These are phyloP conservation scores for Triticum urartu DNA, from an alignment of 176 grass and related monocot genomes.

Conservation along the genomic window DNA sequence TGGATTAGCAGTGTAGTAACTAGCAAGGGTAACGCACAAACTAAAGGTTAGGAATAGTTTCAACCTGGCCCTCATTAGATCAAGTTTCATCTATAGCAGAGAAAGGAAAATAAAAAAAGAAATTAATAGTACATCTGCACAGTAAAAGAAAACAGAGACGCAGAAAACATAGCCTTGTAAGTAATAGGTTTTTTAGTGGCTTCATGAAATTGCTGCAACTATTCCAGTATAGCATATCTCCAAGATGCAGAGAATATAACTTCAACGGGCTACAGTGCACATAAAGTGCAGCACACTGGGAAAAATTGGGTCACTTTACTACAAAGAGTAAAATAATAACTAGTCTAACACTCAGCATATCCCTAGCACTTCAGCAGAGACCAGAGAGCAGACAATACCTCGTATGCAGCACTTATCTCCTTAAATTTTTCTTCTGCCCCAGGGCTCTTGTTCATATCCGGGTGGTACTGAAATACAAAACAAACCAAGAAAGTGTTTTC, in stretches of 20 bases:
- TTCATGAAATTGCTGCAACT: neutral
- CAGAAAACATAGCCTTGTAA: neutral
- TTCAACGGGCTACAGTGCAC: neutral
- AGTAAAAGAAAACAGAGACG: too few relatives aligned
- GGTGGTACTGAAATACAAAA: conserved; percentile 66
- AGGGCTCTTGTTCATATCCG: conserved; percentile 87
- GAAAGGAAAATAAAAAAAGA: too few relatives aligned
- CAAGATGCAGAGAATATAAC: neutral
- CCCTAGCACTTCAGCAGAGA: neutral
- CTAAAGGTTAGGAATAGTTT: neutral
- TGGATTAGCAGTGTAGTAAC: conserved; percentile 1
- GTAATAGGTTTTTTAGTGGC: neutral
- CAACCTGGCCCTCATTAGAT: too few relatives aligned
- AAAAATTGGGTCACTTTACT: neutral
- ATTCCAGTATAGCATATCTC: neutral
- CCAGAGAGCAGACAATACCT: conserved; percentile 52
- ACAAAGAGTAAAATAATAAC: neutral
- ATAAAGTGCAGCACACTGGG: neutral
- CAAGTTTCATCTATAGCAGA: too few relatives aligned
- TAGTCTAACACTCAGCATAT: neutral
- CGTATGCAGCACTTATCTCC: conserved; percentile 95
- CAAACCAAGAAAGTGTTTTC: conserved; percentile 26
- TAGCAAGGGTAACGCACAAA: neutral
- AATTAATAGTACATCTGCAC: too few relatives aligned
- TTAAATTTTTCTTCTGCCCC: conserved; percentile 97